phyloP scores from a whole-genome alignment of 768 basidiomycete genomes.

The Tricholoma sp. region DNA sequence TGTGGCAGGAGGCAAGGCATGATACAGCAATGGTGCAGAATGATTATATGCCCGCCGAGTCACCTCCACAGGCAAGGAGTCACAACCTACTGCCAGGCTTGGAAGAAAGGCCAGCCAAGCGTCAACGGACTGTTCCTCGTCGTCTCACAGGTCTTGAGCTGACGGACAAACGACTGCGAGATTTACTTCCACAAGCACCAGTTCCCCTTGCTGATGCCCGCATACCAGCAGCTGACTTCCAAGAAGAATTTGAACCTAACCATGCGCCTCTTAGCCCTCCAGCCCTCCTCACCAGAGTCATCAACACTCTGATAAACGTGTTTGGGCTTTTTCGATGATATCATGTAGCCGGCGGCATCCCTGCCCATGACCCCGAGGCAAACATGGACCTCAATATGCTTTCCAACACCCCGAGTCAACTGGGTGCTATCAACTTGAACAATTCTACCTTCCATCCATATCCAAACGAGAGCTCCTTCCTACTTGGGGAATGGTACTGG shows the following conservation, averaged over 20 bases:
- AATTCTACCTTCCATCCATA: not conserved
- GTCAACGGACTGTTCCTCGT: not conserved
- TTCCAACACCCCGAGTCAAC: not conserved
- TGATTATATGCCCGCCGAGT: too few relatives aligned
- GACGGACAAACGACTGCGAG: not conserved
- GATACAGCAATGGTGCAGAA: too few relatives aligned
- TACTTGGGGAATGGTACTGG: slow-evolving; percentile 11
- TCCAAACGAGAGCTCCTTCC: slow-evolving; percentile 9
- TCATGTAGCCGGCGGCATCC: not conserved
- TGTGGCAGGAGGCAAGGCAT: too few relatives aligned
- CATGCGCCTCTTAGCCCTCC: not conserved
- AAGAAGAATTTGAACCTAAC: too few relatives aligned
- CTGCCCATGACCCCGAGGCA: not conserved
- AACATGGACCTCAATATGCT: not conserved
- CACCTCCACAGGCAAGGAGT: too few relatives aligned
- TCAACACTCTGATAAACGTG: not conserved
- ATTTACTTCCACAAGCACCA: not conserved
- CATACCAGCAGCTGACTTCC: too few relatives aligned
- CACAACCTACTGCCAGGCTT: not conserved
- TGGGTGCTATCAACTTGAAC: not conserved
- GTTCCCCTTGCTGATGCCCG: not conserved
- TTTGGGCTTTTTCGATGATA: not conserved
- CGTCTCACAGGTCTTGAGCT: not conserved
- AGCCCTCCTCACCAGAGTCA: not conserved
- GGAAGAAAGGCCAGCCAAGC: not conserved